Evolutionary conservation across 2,329 filamentous ascomycete genomes (phyloP), one percentile per base, ranked within the genome.

Genomic region (Clarireedia homoeocarpa): DNA sequence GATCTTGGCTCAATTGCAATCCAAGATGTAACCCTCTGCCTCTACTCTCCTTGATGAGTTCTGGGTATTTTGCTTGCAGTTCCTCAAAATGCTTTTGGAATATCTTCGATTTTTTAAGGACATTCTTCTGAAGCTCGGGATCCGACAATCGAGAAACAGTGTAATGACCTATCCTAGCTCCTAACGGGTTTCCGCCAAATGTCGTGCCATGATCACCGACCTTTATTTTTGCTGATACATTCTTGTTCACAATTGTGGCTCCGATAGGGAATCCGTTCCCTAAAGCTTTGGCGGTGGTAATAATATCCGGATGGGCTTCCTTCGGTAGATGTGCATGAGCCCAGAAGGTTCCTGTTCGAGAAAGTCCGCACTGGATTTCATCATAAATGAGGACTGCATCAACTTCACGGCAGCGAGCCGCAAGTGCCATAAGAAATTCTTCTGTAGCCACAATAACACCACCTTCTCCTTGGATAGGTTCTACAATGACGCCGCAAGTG

Each of bases 181-280:
- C 85, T 4, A 89, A 74, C 2, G 86, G 86, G 69, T 88, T 89
- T 27, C 86, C 86, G 26, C 86, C 86, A 63, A 88, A 89, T 5
- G 86, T 89, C 1, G 86, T 89, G 48, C 86, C 86, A 65, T 89
- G 86, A 65, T 89, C 86, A 17, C 86, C 86, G 34, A 79, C 70
- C 63, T 76, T 74, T 64, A 82, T 81, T 66, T 85, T 84, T 52
- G 85, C 79, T 27, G 83, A 84, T 1, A 95, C 88, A 24, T 78
- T 75, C 55, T 67, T 67, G 61, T 75, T 80, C 38, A 80, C 77
- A 52, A 82, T 81, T 4, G 87, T 89, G 6, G 94, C 94, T 51
- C 90, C 94, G 63, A 99, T 91, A 48, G 94, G 94, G 71, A 96
- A 92, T 5, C 94, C 94, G 68, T 99, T 99, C 15, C 94, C 94